A percentile compares a stretch with the other conserved stretches of the same genome.
Conservation (phyloP, 768 basidiomycete genomes). For the Cystobasidium ongulense region DNA sequence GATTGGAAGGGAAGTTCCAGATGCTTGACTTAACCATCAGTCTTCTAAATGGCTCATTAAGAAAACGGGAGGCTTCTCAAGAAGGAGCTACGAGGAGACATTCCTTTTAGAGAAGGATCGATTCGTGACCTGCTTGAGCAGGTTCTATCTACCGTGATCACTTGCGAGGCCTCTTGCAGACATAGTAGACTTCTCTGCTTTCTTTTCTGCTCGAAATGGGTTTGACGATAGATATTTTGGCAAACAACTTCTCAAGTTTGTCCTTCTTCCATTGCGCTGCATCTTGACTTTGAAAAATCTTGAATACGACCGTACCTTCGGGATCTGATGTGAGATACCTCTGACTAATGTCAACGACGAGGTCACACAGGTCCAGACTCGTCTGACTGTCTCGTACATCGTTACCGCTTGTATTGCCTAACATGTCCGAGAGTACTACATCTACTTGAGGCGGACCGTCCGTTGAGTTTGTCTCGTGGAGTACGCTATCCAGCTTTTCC, state of each 20-base stretch:
- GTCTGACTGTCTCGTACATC: conserved; percentile 57
- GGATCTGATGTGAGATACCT: conserved; percentile 52
- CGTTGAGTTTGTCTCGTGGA: neutral
- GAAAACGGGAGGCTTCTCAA: too few relatives aligned
- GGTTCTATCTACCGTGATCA: too few relatives aligned
- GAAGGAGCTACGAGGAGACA: too few relatives aligned
- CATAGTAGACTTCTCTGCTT: conserved; percentile 25
- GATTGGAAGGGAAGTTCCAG: too few relatives aligned
- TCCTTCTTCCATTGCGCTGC: conserved; percentile 12
- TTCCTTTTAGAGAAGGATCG: too few relatives aligned
- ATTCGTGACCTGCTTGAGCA: too few relatives aligned
- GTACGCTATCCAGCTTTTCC: conserved; percentile 33
- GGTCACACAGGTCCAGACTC: conserved; percentile 64
- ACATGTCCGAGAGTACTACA: conserved; percentile 82
- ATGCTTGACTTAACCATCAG: too few relatives aligned
- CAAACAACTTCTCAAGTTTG: neutral
- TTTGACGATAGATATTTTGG: neutral
- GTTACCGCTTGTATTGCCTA: conserved; percentile 71
- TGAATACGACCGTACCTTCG: neutral
- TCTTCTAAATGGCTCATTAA: too few relatives aligned
- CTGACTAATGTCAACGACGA: conserved; percentile 51
- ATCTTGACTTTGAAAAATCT: conserved; percentile 27
- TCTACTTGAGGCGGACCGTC: conserved; percentile 51
- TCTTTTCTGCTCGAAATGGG: conserved; percentile 30
- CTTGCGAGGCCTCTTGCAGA: neutral